Evolutionary conservation across 2,329 filamentous ascomycete species (phyloP), one percentile per base, ranked within the genome.

Genomic region (Pseudopithomyces chartarum): DNA sequence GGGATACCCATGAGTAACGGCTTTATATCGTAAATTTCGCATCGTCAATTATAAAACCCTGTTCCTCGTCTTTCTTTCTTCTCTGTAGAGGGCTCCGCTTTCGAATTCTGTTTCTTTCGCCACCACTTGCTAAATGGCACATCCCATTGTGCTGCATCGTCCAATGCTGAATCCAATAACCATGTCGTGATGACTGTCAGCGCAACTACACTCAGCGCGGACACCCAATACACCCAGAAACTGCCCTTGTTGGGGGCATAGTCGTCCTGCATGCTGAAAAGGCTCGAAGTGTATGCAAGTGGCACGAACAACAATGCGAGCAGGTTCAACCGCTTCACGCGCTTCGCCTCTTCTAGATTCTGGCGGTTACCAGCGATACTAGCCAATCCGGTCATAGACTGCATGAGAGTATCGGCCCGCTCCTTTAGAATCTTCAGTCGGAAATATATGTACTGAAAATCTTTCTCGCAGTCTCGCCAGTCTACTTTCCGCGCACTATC

Each of bases 151-250:
- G 69, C 71, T 15, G 56, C 62, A 34, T 73, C 71, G 42, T 73
- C 65, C 7, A 73, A 55, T 11, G 69, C 65, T 6, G 53, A 60
- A 43, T 73, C 67, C 11, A 73, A 32, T 1, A 69, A 34, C 60
- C 63, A 72, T 0, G 68, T 72, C 0, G 64, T 60, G 6, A 61
- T 49, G 7, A 65, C 58, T 1, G 71, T 73, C 8, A 73, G 55
- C 1, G 58, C 54, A 3, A 73, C 67, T 1, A 64, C 63, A 2
- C 56, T 58, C 3, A 74, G 53, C 2, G 70, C 69, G 22, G 58
- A 62, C 1, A 73, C 69, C 71, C 70, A 73, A 44, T 73, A 73
- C 1, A 73, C 59, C 69, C 69, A 73, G 23, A 73, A 73, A 8
- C 65, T 50, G 0, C 49, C 49, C 12, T 63, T 61, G n/a, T 68